phyloP scores from a whole-genome alignment of 192 early-diverging fungal species.

The Cladochytrium replicatum region DNA sequence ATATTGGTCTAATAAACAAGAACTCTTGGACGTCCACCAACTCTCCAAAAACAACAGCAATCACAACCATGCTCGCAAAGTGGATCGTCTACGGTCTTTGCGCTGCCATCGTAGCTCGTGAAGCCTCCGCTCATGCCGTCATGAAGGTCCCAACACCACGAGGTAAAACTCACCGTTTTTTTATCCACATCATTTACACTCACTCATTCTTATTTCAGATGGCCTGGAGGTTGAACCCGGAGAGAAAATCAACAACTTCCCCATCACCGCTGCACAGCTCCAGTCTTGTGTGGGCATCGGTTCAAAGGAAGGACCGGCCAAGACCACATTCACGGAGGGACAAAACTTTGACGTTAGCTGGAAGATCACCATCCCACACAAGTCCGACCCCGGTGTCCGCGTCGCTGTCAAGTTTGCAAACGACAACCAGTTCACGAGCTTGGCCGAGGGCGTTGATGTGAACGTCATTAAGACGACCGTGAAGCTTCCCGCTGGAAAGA shows the following conservation, averaged over 20 bases:
- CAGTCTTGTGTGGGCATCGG: slow-evolving; percentile 10
- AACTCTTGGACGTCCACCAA: too few species aligned
- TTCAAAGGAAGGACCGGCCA: slow-evolving; percentile 4
- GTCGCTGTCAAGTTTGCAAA: slow-evolving; percentile 20
- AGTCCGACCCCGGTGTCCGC: slow-evolving; percentile 21
- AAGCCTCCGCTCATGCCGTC: slow-evolving; percentile 12
- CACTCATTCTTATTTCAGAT: slow-evolving; percentile 6
- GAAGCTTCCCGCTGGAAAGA: slow-evolving; percentile 24
- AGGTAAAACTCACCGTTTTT: slow-evolving; percentile 3
- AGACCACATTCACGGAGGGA: slow-evolving; percentile 20
- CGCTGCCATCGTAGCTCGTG: too few species aligned
- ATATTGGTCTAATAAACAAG: too few species aligned
- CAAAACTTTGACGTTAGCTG: slow-evolving; percentile 16
- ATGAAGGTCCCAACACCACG: slow-evolving; percentile 11
- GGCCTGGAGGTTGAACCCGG: slow-evolving; percentile 22
- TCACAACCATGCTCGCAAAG: too few species aligned
- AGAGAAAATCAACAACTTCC: slow-evolving; percentile 30
- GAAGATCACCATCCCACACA: slow-evolving; percentile 26
- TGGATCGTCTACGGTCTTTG: too few species aligned
- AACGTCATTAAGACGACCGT: slow-evolving; percentile 2
- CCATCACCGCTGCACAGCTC: slow-evolving; percentile 23
- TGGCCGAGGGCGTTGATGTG: slow-evolving; percentile 25
- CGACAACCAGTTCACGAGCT: slow-evolving; percentile 11
- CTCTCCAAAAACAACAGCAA: too few species aligned
- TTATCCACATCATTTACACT: slow-evolving; percentile 8